Evolutionary conservation across 1,284 basidiomycete species (phyloP).

Genomic region (Leccinum subspadiceum): DNA sequence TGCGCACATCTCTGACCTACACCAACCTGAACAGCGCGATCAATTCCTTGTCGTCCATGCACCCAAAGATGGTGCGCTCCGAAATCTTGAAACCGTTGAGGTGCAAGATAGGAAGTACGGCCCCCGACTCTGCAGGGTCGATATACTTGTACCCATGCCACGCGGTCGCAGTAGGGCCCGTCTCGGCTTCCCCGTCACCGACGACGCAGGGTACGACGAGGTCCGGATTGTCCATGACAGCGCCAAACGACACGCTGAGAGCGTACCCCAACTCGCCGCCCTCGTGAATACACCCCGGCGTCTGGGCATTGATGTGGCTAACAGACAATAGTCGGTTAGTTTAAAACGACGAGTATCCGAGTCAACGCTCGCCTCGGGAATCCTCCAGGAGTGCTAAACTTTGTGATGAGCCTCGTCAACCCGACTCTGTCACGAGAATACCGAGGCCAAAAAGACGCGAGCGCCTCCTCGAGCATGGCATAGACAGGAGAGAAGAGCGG

Average conservation of each 20-base stretch:
- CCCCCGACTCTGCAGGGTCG: conserved; percentile 88
- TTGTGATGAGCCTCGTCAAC: conserved; percentile 62
- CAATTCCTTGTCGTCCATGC: conserved; percentile 87
- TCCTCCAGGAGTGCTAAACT: conserved; percentile 65
- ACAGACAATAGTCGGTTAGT: background rate
- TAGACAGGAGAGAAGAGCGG: conserved; percentile 74
- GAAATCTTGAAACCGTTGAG: conserved; percentile 87
- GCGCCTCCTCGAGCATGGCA: conserved; percentile 75
- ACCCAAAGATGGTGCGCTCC: conserved; percentile 83
- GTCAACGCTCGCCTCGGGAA: conserved; percentile 51
- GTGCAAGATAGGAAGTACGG: conserved; percentile 85
- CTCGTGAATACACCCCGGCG: conserved; percentile 87
- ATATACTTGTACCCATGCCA: conserved; percentile 89
- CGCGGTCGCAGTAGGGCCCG: conserved; percentile 79
- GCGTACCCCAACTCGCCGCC: conserved; percentile 91
- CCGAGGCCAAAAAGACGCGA: conserved; percentile 70
- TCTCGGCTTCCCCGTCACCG: conserved; percentile 88
- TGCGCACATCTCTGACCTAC: background rate
- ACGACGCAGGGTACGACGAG: conserved; percentile 77
- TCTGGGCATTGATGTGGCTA: conserved; percentile 75
- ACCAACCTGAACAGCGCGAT: conserved; percentile 54
- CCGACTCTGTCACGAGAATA: conserved; percentile 66
- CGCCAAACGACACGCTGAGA: conserved; percentile 78
- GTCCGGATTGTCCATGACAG: conserved; percentile 87
- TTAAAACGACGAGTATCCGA: background rate